Percentiles rank a stretch among this genome's conserved stretches.
Evolutionary conservation across 768 basidiomycete species (phyloP).

Genomic region (Leccinum aurantiacum): DNA sequence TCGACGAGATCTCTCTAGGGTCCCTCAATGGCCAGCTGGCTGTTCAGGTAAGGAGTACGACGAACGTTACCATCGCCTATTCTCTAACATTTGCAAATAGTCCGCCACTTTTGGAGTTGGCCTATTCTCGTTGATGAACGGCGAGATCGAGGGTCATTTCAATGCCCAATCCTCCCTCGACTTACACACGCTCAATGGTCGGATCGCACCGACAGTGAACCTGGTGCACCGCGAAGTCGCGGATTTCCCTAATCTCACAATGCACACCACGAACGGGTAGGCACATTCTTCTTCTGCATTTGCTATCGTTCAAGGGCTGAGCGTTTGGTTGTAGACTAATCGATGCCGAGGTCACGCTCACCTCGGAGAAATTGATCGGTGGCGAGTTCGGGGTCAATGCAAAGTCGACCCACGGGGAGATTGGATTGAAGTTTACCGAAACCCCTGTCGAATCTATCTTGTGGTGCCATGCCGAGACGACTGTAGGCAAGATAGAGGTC

Average conservation of each 20-base stretch:
- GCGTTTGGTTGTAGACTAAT: slow-evolving; percentile 15
- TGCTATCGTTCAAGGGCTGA: neutral
- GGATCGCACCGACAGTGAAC: slow-evolving; percentile 39
- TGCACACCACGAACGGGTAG: slow-evolving; percentile 46
- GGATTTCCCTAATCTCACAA: slow-evolving; percentile 29
- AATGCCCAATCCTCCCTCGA: slow-evolving; percentile 36
- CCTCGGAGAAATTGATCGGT: slow-evolving; percentile 28
- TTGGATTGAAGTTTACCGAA: slow-evolving; percentile 30
- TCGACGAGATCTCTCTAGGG: slow-evolving; percentile 37
- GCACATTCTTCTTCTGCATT: slow-evolving; percentile 6
- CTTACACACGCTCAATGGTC: slow-evolving; percentile 40
- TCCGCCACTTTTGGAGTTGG: slow-evolving; percentile 31
- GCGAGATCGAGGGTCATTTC: slow-evolving; percentile 46
- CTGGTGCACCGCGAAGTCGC: slow-evolving; percentile 32
- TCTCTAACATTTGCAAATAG: slow-evolving; percentile 24
- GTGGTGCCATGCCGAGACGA: slow-evolving; percentile 29
- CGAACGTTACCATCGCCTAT: neutral
- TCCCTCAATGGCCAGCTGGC: slow-evolving; percentile 38
- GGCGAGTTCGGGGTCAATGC: slow-evolving; percentile 36
- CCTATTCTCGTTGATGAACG: slow-evolving; percentile 41
- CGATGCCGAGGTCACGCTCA: slow-evolving; percentile 29
- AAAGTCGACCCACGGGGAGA: slow-evolving; percentile 28
- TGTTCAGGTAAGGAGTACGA: slow-evolving; percentile 31
- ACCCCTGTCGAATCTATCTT: slow-evolving; percentile 40
- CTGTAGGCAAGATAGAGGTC: slow-evolving; percentile 26